Conservation (phyloP, 2,329 filamentous ascomycete genomes). For the Microdochium trichocladiopsis region DNA sequence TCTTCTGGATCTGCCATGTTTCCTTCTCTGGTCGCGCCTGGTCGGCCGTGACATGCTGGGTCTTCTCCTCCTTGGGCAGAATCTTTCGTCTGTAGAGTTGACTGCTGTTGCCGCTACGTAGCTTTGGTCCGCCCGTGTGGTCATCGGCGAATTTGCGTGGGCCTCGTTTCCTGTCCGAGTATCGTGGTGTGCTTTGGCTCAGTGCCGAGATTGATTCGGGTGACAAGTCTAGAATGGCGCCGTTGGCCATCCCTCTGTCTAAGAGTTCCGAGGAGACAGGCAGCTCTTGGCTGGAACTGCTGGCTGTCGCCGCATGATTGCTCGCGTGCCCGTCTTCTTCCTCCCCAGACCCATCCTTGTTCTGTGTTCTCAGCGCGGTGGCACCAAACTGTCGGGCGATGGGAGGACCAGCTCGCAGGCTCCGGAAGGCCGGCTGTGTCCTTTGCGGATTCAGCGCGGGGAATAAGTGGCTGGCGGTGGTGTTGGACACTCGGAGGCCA, state of each 20-base stretch:
- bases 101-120: slow-evolving; percentile 1
- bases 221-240: slow-evolving; percentile 23
- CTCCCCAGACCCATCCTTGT: background rate
- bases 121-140: background rate
- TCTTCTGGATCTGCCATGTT: slow-evolving; percentile 71
- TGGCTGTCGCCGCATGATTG: background rate
- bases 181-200: slow-evolving; percentile 7
- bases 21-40: slow-evolving; percentile 26
- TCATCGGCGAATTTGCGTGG: background rate
- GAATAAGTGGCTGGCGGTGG: too few species aligned
- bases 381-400: background rate
- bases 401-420: background rate
- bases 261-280: slow-evolving; percentile 7
- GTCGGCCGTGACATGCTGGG: slow-evolving; percentile 1
- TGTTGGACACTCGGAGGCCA: slow-evolving; percentile 12
- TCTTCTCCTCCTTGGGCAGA: slow-evolving; percentile 8
- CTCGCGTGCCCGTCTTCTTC: background rate
- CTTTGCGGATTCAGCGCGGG: background rate
- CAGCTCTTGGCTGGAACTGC: background rate
- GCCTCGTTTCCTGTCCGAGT: background rate
- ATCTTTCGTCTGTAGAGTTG: slow-evolving; percentile 17
- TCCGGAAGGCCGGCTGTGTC: background rate
- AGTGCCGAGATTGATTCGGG: slow-evolving; percentile 22
- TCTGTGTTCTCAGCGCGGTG: background rate
- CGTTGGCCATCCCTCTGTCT: slow-evolving; percentile 11